Percentiles rank a stretch among this genome's conserved stretches.
Evolutionary conservation across 176 grass and related monocot species (phyloP).

Genomic region (Ampelocalamus luodianensis): DNA sequence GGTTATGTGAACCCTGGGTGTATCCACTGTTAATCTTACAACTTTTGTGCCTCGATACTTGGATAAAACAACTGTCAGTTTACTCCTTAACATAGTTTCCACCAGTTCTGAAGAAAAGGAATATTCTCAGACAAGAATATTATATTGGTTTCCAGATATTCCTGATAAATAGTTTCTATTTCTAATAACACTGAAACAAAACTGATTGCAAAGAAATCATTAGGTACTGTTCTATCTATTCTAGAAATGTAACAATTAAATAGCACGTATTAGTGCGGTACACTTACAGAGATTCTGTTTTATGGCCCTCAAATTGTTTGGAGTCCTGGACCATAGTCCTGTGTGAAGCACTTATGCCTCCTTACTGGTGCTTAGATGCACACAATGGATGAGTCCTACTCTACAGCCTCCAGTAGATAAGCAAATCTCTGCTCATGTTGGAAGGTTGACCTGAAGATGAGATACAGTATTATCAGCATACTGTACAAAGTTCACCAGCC

Average conservation of each 20-base stretch:
- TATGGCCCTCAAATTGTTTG: constrained; percentile 48
- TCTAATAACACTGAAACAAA: constrained; percentile 40
- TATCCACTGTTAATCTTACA: constrained; percentile 23
- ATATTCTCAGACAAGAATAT: constrained; percentile 35
- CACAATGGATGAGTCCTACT: constrained; percentile 35
- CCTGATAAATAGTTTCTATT: constrained; percentile 42
- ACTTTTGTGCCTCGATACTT: constrained; percentile 27
- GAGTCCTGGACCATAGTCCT: constrained; percentile 39
- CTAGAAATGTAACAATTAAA: constrained; percentile 46
- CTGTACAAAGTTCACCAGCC: constrained; percentile 38
- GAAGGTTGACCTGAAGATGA: constrained; percentile 27
- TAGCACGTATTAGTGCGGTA: constrained; percentile 49
- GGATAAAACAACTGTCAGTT: constrained; percentile 27
- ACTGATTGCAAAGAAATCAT: constrained; percentile 47
- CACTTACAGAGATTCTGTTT: constrained; percentile 58
- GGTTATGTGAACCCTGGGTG: no score
- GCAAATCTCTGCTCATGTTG: constrained; percentile 42
- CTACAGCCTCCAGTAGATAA: constrained; percentile 32
- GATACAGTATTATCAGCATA: constrained; percentile 39
- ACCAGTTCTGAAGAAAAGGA: constrained; percentile 36
- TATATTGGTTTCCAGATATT: constrained; percentile 34
- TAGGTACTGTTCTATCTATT: constrained; percentile 42
- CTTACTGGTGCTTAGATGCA: constrained; percentile 33
- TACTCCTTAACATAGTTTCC: constrained; percentile 43
- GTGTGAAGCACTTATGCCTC: constrained; percentile 25